Percentiles rank a stretch among this genome's conserved stretches.
Conservation (phyloP, 2,329 filamentous ascomycete species). For the Triangularia verruculosa region DNA sequence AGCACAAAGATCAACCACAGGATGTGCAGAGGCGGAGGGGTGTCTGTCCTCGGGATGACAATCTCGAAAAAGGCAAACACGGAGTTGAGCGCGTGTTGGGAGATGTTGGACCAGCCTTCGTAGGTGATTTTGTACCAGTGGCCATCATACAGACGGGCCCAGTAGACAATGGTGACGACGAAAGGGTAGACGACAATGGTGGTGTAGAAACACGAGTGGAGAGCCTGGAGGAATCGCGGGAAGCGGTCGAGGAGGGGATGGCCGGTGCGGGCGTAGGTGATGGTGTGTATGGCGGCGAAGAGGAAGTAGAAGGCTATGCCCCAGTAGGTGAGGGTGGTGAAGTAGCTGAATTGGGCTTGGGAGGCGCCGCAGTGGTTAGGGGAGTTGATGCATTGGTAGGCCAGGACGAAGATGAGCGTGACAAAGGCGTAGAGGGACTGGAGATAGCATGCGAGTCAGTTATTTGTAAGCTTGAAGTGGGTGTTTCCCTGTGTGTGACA, state of each 20-base stretch:
- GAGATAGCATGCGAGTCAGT: background rate
- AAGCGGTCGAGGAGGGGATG: constrained; percentile 55
- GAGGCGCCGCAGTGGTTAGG: constrained; percentile 44
- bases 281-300: constrained; percentile 64
- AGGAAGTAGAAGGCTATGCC: constrained; percentile 77
- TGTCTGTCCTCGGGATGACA: constrained; percentile 61
- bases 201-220: constrained; percentile 64
- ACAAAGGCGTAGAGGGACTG: constrained; percentile 66
- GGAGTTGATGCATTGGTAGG: constrained; percentile 57
- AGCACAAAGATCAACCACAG: constrained; percentile 67
- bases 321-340: constrained; percentile 81
- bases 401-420: constrained; percentile 67
- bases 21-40: constrained; percentile 63
- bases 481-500: background rate
- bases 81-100: constrained; percentile 72
- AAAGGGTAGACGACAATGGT: constrained; percentile 63
- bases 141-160: constrained; percentile 56
- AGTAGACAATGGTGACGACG: constrained; percentile 69
- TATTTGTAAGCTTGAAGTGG: background rate
- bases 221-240: constrained; percentile 59
- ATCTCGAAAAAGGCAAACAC: constrained; percentile 75
- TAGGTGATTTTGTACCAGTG: constrained; percentile 52
- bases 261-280: constrained; percentile 58
- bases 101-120: constrained; percentile 63
- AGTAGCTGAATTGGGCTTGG: constrained; percentile 69